Evolutionary conservation across 345 rosid genomes (phyloP).

Genomic region (Populus alba): DNA sequence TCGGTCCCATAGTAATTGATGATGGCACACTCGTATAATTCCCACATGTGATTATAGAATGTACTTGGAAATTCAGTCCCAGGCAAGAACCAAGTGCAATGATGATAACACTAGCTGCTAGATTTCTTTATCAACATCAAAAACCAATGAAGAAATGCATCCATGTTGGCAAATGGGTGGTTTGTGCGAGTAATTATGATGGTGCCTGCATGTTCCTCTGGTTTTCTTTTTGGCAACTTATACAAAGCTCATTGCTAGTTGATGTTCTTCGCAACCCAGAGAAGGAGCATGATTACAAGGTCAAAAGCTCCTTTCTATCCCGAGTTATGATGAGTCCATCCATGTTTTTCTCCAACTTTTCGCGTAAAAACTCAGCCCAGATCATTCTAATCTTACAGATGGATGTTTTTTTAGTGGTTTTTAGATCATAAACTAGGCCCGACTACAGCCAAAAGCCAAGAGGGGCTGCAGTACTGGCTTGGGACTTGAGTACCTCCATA

Average conservation of each 20-base stretch:
- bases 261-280: too few species aligned
- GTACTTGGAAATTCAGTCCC: background rate
- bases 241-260: background rate
- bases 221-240: background rate
- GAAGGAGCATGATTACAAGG: background rate
- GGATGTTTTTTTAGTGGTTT: too few species aligned
- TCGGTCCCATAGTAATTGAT: too few species aligned
- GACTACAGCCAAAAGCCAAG: too few species aligned
- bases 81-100: background rate
- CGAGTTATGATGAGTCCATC: conserved; percentile 6
- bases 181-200: conserved; percentile 25
- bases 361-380: background rate
- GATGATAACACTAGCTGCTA: background rate
- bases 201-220: background rate
- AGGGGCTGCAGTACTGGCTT: too few species aligned
- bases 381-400: background rate
- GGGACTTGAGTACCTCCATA: too few species aligned
- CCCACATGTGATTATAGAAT: too few species aligned
- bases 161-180: conserved; percentile 17
- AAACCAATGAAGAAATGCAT: background rate
- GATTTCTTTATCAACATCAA: background rate
- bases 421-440: too few species aligned
- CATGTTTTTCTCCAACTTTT: background rate
- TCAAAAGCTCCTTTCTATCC: conserved; percentile 7
- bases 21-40: too few species aligned